These are phyloP conservation scores for Phytophthora kernoviae DNA, from an alignment of 352 stramenopile genomes.

Conservation along the genomic window DNA sequence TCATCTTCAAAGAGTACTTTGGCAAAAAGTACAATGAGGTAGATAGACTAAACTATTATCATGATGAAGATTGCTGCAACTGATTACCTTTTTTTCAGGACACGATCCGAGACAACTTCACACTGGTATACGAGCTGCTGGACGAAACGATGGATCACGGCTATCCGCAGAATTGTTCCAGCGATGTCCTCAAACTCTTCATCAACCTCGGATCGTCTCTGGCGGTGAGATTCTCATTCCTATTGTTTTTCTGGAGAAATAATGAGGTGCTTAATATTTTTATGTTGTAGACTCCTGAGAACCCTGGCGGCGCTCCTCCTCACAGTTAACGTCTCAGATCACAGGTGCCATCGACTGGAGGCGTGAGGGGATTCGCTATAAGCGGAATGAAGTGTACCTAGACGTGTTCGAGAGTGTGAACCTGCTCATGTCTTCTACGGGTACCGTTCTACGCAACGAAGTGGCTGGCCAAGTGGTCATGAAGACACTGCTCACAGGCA, in stretches of 20 bases:
- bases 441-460: slow-evolving; percentile 95
- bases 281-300: slow-evolving; percentile 85
- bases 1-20: slow-evolving; percentile 98
- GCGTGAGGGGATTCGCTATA: slow-evolving; percentile 97
- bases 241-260: background rate
- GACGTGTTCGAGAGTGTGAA: slow-evolving; percentile 98
- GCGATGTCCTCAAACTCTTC: slow-evolving; percentile 98
- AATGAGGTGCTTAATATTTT: background rate
- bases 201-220: slow-evolving; percentile 95
- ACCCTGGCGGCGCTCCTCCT: slow-evolving; percentile 91
- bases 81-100: slow-evolving; percentile 45
- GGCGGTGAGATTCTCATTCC: slow-evolving; percentile 27
- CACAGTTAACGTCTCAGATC: slow-evolving; percentile 83
- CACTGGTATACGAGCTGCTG: slow-evolving; percentile 98
- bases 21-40: slow-evolving; percentile 97
- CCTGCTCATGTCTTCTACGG: slow-evolving; percentile 94
- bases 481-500: slow-evolving; percentile 97
- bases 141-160: slow-evolving; percentile 99
- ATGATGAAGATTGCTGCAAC: no score
- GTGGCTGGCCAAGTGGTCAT: slow-evolving; percentile 97
- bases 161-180: slow-evolving; percentile 98
- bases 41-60: slow-evolving; percentile 2
- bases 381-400: slow-evolving; percentile 99
- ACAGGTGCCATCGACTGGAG: slow-evolving; percentile 91
- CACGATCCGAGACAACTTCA: slow-evolving; percentile 98